A percentile compares a stretch with the other conserved stretches of the same genome.
These are phyloP conservation scores for Mucor sp. DNA, from an alignment of 371 early-diverging fungal species.

Conservation along the genomic window DNA sequence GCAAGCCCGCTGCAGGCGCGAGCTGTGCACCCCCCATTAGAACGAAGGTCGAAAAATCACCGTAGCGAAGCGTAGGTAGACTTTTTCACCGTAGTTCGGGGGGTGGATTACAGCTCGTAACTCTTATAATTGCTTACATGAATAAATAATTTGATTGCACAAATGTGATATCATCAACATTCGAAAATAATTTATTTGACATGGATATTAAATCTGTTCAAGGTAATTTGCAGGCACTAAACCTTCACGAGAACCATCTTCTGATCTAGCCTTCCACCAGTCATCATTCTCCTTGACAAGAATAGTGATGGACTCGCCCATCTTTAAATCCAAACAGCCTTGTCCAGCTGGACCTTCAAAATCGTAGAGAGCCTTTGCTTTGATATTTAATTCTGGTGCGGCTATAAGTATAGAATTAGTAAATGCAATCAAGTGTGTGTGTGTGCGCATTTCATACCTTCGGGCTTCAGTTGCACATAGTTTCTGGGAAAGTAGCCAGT, in stretches of 20 bases:
- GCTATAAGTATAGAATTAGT: not conserved
- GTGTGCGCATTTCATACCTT: conserved; percentile 2
- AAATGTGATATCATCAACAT: too few species aligned
- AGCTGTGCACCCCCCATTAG: too few species aligned
- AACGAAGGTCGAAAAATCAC: too few species aligned
- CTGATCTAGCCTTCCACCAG: conserved; percentile 75
- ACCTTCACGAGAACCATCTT: conserved; percentile 58
- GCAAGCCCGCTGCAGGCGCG: too few species aligned
- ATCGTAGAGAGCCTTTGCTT: conserved; percentile 39
- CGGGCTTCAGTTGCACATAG: conserved; percentile 29
- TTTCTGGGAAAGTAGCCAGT: conserved; percentile 41
- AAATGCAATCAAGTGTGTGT: too few species aligned
- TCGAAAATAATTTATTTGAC: not conserved
- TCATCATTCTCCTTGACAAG: conserved; percentile 75
- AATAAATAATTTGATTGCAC: too few species aligned
- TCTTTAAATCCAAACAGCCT: conserved; percentile 34
- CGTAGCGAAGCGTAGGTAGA: too few species aligned
- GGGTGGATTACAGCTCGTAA: too few species aligned
- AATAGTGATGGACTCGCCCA: conserved; percentile 30
- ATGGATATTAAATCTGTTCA: conserved; percentile 22
- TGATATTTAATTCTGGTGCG: conserved; percentile 24
- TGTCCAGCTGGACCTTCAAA: conserved; percentile 40
- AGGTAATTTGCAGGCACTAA: conserved; percentile 79
- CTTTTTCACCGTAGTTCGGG: too few species aligned
- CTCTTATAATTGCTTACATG: too few species aligned